These are phyloP conservation scores for Wickerhamiella hasegawae DNA, from an alignment of 805 yeast genomes.

Conservation along the genomic window DNA sequence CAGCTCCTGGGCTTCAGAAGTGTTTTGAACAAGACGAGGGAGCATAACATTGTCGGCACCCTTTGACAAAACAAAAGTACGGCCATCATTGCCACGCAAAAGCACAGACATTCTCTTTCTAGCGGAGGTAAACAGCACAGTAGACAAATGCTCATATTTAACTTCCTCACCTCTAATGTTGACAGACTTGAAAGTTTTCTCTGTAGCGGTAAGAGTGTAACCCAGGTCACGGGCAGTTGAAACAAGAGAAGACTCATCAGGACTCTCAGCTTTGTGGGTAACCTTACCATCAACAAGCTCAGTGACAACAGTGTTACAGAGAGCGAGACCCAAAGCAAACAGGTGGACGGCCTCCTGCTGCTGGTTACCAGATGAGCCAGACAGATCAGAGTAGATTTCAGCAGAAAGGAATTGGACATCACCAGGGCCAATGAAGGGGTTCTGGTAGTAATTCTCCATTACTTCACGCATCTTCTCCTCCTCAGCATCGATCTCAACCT, in stretches of 20 bases:
- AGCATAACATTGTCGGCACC: conserved; percentile 87
- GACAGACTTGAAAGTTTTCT: conserved; percentile 31
- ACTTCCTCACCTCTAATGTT: conserved; percentile 30
- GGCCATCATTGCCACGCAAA: conserved; percentile 29
- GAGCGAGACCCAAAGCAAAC: conserved; percentile 49
- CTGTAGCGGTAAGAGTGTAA: conserved; percentile 39
- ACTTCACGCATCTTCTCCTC: conserved; percentile 31
- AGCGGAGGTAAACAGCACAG: conserved; percentile 50
- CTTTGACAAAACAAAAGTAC: conserved; percentile 36
- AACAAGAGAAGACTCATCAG: conserved; percentile 74
- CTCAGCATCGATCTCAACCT: conserved; percentile 28
- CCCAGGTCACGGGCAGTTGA: conserved; percentile 62
- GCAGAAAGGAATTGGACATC: conserved; percentile 44
- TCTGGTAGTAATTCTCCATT: conserved; percentile 23
- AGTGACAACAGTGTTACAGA: conserved; percentile 64
- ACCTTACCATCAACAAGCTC: conserved; percentile 29
- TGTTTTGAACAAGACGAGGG: conserved; percentile 34
- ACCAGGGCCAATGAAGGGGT: conserved; percentile 33
- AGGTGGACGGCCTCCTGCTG: conserved; percentile 36
- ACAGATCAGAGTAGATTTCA: conserved; percentile 39
- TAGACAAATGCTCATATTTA: conserved; percentile 35
- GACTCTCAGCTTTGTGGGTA: conserved; percentile 62
- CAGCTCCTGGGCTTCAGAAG: background rate
- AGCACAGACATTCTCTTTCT: conserved; percentile 70
- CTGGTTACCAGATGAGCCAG: conserved; percentile 23